phyloP scores from a whole-genome alignment of 108 stramenopile genomes.

The Fistulifera solaris region DNA sequence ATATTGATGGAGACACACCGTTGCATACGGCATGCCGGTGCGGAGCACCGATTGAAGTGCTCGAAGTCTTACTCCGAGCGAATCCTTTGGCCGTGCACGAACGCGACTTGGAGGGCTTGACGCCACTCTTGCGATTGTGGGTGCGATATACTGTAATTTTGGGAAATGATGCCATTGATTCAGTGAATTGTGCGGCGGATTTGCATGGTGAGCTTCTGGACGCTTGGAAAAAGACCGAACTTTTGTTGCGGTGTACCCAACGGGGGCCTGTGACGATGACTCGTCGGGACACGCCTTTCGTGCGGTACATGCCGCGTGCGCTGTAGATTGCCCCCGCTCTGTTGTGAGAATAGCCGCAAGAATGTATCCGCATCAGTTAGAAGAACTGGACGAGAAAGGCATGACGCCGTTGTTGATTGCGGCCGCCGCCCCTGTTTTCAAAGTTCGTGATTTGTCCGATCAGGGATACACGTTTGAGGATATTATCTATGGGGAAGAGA shows the following conservation, averaged over 20 bases:
- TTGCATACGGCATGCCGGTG: slow-evolving; percentile 61
- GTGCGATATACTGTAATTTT: slow-evolving; percentile 53
- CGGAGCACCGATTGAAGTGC: slow-evolving; percentile 49
- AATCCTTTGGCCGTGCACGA: slow-evolving; percentile 38
- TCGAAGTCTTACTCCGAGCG: slow-evolving; percentile 29
- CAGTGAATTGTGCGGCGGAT: slow-evolving; percentile 31
- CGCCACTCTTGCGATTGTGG: slow-evolving; percentile 49
- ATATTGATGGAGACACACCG: slow-evolving; percentile 58
- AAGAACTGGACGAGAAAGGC: slow-evolving; percentile 31
- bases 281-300: slow-evolving; percentile 20
- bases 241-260: slow-evolving; percentile 24
- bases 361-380: slow-evolving; percentile 32
- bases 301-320: slow-evolving; percentile 37
- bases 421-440: slow-evolving; percentile 35
- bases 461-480: slow-evolving; percentile 40
- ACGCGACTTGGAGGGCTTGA: slow-evolving; percentile 54
- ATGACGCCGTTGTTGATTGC: slow-evolving; percentile 43
- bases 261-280: not conserved
- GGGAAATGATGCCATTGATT: slow-evolving; percentile 41
- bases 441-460: slow-evolving; percentile 48
- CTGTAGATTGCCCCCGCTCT: slow-evolving; percentile 50
- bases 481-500: slow-evolving; percentile 25
- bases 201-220: slow-evolving; percentile 39
- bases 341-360: slow-evolving; percentile 47
- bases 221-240: slow-evolving; percentile 47